Base-by-base conservation (phyloP, 108 stramenopile genomes). In the Seminavis robusta region DNA sequence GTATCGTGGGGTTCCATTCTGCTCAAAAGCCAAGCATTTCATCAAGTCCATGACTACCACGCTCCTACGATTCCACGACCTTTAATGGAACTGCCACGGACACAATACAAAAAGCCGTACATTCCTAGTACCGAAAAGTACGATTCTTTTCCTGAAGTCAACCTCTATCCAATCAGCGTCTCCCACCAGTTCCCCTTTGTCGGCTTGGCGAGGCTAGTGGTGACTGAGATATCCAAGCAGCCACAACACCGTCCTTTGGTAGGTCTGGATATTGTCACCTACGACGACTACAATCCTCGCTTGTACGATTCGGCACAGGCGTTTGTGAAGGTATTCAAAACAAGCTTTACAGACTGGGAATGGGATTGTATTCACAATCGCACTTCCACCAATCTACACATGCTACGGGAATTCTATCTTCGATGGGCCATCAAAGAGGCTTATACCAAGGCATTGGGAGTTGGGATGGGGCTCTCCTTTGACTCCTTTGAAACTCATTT, bases 381-480 rank as follows among this genome's bases (percentile, higher is more conserved):
- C 19, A 26, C 33, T 39, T 24, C 3, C 27, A 5, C 15, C 28
- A 15, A 19, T 41, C 46, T 60, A 83, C 46, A 46, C 33, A 48
- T 39, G 43, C 46, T 83, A 2, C 44, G 49, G 33, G 91, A 92
- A 41, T 87, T 92, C 33, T 87, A 73, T 33, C 29, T 92, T 7
- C 74, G 83, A 19, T 92, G 91, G 91, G 56, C 82, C 31, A 84
- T 84, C 53, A 92, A 92, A 51, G 91, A 92, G 61, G 87, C 91
- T 9, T 86, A 86, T 45, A 84, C 85, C 8, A 92, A 92, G 55
- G 87, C 91, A 17, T 38, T 88, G 32, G 91, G 91, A 17, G 38
- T 84, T 17, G 91, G 91, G 19, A 69, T 92, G 66, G 53, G 79
- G 10, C 31, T 72, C 11, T 46, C 70, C 9, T 92, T 92, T 62